Evolutionary conservation across 768 basidiomycete genomes (phyloP), one percentile per base, ranked within the genome.

Genomic region (Cystofilobasidium macerans): DNA sequence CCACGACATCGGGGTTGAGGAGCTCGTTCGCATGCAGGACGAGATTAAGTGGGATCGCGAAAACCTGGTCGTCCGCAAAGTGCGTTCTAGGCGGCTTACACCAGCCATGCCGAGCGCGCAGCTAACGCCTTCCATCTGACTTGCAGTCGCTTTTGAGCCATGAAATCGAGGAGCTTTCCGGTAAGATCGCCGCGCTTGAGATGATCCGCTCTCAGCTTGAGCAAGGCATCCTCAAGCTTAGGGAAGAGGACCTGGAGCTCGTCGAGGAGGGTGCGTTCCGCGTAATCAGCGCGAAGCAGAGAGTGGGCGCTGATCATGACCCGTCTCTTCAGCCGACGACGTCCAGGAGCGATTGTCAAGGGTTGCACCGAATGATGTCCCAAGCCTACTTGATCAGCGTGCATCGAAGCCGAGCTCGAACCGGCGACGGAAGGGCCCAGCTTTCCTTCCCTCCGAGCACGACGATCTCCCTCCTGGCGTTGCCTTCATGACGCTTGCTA

Each of bases 401-500:
- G 35, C 38, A 13, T 12, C 24, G 24, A 40, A 60, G 20, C 43
- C 61, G 22, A 43, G 45, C 18, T 36, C 54, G 20, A 48, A 54
- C 14, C 43, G 67, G 30, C 32, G 67, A 22, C 43, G 67, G 14
- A 68, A 68, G 42, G 67, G 94, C 2, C 93, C 94, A 0, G 89
- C 89, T 22, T 98, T 99, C 79, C 75, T 99, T 56, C 95, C 95
- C 5, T 95, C 92, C 22, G 95, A 98, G 74, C 95, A 99, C 71
- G 90, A 92, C 71, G 91, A 95, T 61, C 80, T 99, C 35, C 95
- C 95, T 12, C 83, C 86, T 11, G 91, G 90, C 1, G 84, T 98
- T 7, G 95, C 94, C 16, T 99, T 99, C 78, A 98, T 99, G 93
- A 89, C 90, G 3, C 80, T 98, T 36, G 81, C 85, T 47, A 83